A percentile compares a stretch with the other conserved stretches of the same genome.
Conservation (phyloP, 352 stramenopile species). For the Globisporangium nagaii region DNA sequence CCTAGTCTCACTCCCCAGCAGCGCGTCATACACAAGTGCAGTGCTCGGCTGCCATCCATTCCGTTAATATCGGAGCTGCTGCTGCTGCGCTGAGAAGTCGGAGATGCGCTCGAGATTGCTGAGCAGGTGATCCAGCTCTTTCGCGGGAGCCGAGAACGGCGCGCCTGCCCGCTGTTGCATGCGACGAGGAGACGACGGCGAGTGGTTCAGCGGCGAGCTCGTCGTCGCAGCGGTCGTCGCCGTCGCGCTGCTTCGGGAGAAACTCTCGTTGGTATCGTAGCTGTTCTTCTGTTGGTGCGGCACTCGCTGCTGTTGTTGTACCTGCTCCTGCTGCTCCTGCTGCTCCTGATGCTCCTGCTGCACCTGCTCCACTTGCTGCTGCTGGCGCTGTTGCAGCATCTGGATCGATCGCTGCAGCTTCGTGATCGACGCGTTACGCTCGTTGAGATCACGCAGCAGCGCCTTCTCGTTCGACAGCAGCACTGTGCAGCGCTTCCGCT, state of each 20-base stretch:
- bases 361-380: neutral
- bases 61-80: slow-evolving; percentile 3
- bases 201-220: neutral
- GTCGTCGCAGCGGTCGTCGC: slow-evolving; percentile 3
- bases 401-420: slow-evolving; percentile 49
- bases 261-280: slow-evolving; percentile 3
- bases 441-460: slow-evolving; percentile 61
- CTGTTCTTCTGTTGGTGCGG: neutral
- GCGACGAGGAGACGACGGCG: slow-evolving; percentile 5
- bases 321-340: neutral
- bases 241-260: neutral
- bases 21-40: too few species aligned
- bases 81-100: slow-evolving; percentile 40
- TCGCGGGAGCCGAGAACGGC: slow-evolving; percentile 18
- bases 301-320: neutral
- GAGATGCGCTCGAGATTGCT: slow-evolving; percentile 68
- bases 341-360: neutral
- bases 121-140: slow-evolving; percentile 63
- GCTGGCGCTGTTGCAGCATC: slow-evolving; percentile 25
- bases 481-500: slow-evolving; percentile 58
- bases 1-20: too few species aligned
- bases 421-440: slow-evolving; percentile 45
- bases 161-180: slow-evolving; percentile 8
- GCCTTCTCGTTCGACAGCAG: slow-evolving; percentile 65
- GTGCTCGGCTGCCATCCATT: too few species aligned